Percentiles rank a stretch among this genome's conserved stretches.
Evolutionary conservation across 2,329 filamentous ascomycete species (phyloP).

Genomic region (Fusarium xylarioides): DNA sequence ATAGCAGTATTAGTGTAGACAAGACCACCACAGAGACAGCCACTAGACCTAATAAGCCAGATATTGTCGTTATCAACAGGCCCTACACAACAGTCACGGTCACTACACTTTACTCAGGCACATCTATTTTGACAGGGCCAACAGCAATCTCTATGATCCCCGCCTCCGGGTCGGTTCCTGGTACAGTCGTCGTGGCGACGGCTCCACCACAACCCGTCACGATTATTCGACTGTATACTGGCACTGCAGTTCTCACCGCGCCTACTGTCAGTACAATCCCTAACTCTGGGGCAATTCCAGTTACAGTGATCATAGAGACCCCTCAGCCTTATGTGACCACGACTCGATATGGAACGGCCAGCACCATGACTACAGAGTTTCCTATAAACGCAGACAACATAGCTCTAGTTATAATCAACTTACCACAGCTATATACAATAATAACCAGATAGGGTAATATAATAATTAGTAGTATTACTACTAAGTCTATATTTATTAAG

Average conservation of each 20-base stretch:
- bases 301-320: not conserved
- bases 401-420: no score
- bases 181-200: not conserved
- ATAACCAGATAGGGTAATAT: no score
- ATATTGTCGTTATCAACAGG: not conserved
- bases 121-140: fast-evolving
- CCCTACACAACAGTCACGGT: not conserved
- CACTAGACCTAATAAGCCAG: not conserved
- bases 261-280: not conserved
- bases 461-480: no score
- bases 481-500: no score
- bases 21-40: not conserved
- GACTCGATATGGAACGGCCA: no score
- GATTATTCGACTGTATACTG: not conserved
- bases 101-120: not conserved
- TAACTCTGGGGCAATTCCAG: not conserved
- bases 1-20: not conserved
- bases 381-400: no score
- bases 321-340: not conserved
- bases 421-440: no score
- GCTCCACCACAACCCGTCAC: not conserved
- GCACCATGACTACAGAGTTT: no score
- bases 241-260: not conserved
- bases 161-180: not conserved
- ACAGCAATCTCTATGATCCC: not conserved